Conservation (phyloP, 352 stramenopile genomes). For the Phytopythium mirpurense region DNA sequence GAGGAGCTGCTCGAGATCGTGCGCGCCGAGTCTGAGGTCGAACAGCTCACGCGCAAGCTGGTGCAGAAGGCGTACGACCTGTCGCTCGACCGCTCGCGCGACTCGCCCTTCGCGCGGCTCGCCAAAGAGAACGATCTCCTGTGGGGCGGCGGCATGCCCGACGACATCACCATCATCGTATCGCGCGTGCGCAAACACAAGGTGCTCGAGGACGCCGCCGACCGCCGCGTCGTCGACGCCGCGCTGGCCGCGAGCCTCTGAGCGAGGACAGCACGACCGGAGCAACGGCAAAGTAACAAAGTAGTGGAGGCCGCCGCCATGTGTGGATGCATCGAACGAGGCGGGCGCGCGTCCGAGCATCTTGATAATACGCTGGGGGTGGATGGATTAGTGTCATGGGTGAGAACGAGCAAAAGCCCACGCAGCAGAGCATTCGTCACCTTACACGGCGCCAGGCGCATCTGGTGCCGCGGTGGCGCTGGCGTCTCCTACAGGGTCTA, state of each 20-base stretch:
- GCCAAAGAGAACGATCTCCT: constrained; percentile 98
- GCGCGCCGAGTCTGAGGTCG: constrained; percentile 47
- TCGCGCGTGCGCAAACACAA: constrained; percentile 53
- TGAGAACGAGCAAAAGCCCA: background rate
- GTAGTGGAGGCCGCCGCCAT: background rate
- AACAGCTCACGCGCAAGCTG: constrained; percentile 73
- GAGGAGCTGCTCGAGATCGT: constrained; percentile 74
- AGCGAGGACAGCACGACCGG: background rate
- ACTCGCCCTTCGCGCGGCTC: constrained; percentile 96
- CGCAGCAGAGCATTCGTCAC: background rate
- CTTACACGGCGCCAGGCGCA: background rate
- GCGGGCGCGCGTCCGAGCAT: background rate
- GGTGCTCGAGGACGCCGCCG: constrained; percentile 19
- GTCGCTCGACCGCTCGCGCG: constrained; percentile 84
- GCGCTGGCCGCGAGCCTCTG: constrained; percentile 6
- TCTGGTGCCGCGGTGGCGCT: background rate
- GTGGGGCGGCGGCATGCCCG: constrained; percentile 92
- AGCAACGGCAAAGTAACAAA: background rate
- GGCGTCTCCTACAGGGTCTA: constrained; percentile 24
- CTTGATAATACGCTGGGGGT: constrained; percentile 1
- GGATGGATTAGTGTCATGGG: background rate
- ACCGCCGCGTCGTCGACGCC: constrained; percentile 13
- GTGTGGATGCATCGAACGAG: background rate
- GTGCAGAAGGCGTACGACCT: constrained; percentile 88
- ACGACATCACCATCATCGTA: constrained; percentile 85